phyloP scores from a whole-genome alignment of 2,329 filamentous ascomycete genomes.

The Chrysoporthe austroafricana region DNA sequence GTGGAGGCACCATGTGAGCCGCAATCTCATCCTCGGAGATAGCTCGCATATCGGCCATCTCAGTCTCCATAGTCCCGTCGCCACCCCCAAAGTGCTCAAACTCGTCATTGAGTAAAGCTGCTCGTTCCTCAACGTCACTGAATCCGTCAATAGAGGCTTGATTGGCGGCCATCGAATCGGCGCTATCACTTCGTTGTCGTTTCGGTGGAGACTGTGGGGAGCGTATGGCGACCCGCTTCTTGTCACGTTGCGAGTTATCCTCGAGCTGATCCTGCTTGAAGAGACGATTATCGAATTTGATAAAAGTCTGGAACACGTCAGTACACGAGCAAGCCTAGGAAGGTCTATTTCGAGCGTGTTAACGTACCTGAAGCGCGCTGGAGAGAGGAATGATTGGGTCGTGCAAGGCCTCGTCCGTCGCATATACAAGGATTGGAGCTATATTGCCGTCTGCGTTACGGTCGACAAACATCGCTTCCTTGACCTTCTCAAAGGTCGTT shows the following conservation, averaged over 20 bases:
- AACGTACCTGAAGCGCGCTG: slow-evolving; percentile 33
- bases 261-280: slow-evolving; percentile 40
- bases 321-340: neutral
- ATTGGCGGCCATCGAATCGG: slow-evolving; percentile 27
- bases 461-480: slow-evolving; percentile 30
- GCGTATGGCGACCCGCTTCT: slow-evolving; percentile 31
- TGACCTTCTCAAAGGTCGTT: slow-evolving; percentile 31
- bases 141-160: slow-evolving; percentile 27
- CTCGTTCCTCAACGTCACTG: slow-evolving; percentile 25
- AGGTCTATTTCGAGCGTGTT: neutral
- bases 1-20: slow-evolving; percentile 20
- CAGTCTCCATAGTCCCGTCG: slow-evolving; percentile 17
- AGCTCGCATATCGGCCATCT: slow-evolving; percentile 22
- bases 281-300: slow-evolving; percentile 41
- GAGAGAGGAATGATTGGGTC: slow-evolving; percentile 32
- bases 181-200: slow-evolving; percentile 25
- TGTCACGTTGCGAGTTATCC: slow-evolving; percentile 34
- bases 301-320: slow-evolving; percentile 34
- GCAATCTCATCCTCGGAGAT: slow-evolving; percentile 21
- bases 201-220: slow-evolving; percentile 21
- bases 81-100: slow-evolving; percentile 20
- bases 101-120: slow-evolving; percentile 21
- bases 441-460: slow-evolving; percentile 22
- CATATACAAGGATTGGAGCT: slow-evolving; percentile 38
- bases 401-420: slow-evolving; percentile 36